These are phyloP conservation scores for Sporothrix pseudoabietina DNA, from an alignment of 2,329 filamentous ascomycete species.

Conservation along the genomic window DNA sequence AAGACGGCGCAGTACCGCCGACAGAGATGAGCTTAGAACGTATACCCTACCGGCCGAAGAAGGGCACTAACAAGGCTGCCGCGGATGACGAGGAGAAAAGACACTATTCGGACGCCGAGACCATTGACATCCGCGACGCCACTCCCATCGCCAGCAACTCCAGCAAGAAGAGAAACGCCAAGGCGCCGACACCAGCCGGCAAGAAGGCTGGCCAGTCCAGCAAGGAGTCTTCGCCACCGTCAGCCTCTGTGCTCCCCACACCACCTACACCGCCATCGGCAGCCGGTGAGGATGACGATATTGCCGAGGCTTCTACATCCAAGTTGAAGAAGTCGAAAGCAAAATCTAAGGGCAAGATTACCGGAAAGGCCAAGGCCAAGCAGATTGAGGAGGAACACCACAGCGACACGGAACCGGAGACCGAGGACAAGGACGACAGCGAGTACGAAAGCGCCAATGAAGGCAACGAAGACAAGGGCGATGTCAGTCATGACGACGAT, in stretches of 20 bases:
- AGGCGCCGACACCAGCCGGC: not conserved
- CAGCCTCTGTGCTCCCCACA: not conserved
- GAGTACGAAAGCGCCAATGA: slow-evolving; percentile 8
- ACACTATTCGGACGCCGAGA: slow-evolving; percentile 23
- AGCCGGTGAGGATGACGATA: not conserved
- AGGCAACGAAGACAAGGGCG: slow-evolving; percentile 3
- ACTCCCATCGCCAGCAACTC: not conserved
- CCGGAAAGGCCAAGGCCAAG: not conserved
- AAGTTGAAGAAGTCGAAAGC: not conserved
- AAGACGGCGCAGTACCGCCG: not conserved
- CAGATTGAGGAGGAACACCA: not conserved
- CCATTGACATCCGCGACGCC: not conserved
- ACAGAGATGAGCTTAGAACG: slow-evolving; percentile 13
- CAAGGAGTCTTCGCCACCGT: not conserved
- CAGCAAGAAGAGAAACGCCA: slow-evolving; percentile 19
- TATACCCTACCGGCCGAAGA: not conserved
- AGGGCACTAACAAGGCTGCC: not conserved
- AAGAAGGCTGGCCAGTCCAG: not conserved
- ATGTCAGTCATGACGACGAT: not conserved
- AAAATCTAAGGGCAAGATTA: not conserved
- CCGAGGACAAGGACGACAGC: slow-evolving; percentile 8
- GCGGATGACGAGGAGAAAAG: not conserved
- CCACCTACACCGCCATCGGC: slow-evolving; percentile 1
- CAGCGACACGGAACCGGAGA: not conserved
- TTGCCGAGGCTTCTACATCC: not conserved